Conservation (phyloP, 495 filamentous ascomycete species). For the Bacidia gigantensis region DNA sequence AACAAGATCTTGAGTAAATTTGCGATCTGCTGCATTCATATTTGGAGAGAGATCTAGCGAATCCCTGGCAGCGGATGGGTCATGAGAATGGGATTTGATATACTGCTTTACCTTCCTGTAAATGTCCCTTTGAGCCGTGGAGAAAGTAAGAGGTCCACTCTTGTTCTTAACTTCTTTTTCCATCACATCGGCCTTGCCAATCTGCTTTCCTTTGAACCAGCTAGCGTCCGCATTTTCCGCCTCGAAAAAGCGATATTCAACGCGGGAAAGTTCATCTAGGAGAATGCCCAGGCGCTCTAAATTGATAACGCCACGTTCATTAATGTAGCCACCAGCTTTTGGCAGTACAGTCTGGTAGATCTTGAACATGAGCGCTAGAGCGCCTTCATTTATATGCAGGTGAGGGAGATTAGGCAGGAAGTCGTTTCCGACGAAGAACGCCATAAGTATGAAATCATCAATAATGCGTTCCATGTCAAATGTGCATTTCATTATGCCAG, state of each 20-base stretch:
- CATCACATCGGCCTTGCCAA: constrained; percentile 46
- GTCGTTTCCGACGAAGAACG: constrained; percentile 98
- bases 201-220: constrained; percentile 81
- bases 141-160: constrained; percentile 56
- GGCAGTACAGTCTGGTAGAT: constrained; percentile 86
- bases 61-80: constrained; percentile 26
- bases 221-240: constrained; percentile 71
- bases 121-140: constrained; percentile 65
- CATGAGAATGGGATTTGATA: constrained; percentile 44
- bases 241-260: constrained; percentile 87
- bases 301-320: constrained; percentile 85
- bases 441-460: constrained; percentile 99
- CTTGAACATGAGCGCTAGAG: constrained; percentile 89
- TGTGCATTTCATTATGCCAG: constrained; percentile 57
- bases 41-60: constrained; percentile 57
- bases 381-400: constrained; percentile 96
- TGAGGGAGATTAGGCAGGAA: constrained; percentile 95
- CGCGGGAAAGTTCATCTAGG: constrained; percentile 66
- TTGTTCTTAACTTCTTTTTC: constrained; percentile 38
- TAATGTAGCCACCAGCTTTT: constrained; percentile 87
- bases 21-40: constrained; percentile 74
- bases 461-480: constrained; percentile 96
- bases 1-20: constrained; percentile 81
- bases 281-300: constrained; percentile 63
- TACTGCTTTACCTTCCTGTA: constrained; percentile 74